These are phyloP conservation scores for Fonsecaea multimorphosa DNA, from an alignment of 2,329 filamentous ascomycete genomes.

Conservation along the genomic window DNA sequence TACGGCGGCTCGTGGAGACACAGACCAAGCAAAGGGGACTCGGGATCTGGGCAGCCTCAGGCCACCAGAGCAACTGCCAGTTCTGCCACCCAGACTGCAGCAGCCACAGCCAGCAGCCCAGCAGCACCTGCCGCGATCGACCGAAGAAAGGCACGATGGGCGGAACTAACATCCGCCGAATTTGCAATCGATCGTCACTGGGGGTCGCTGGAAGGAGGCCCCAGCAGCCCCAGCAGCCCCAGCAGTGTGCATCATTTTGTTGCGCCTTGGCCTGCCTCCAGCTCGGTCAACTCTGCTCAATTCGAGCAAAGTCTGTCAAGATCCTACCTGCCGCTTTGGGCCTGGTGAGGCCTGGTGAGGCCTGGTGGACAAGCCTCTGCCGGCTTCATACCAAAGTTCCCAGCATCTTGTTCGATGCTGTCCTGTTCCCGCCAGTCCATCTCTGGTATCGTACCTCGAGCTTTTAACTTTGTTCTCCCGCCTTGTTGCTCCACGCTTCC, in stretches of 20 bases:
- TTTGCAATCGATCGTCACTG: background rate
- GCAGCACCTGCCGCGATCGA: background rate
- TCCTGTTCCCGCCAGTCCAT: background rate
- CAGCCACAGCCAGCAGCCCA: background rate
- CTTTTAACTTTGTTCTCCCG: background rate
- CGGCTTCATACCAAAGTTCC: background rate
- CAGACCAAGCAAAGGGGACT: background rate
- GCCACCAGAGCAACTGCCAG: too few relatives aligned
- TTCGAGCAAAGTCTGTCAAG: too few relatives aligned
- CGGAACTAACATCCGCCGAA: background rate
- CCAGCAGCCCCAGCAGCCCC: background rate
- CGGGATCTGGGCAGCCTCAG: background rate
- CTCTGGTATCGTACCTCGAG: background rate
- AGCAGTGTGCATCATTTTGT: too few relatives aligned
- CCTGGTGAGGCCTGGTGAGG: too few relatives aligned
- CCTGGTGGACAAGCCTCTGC: slow-evolving; percentile 9
- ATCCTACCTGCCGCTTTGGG: slow-evolving; percentile 20
- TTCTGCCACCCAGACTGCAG: too few relatives aligned
- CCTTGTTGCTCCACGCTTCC: background rate
- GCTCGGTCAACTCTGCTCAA: slow-evolving; percentile 6
- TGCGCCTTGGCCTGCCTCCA: background rate
- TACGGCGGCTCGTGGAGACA: background rate
- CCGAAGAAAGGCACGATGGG: background rate
- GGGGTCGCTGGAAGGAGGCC: background rate
- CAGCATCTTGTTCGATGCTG: slow-evolving; percentile 1